Evolutionary conservation across 192 early-diverging fungal species (phyloP), one percentile per base, ranked within the genome.

Genomic region (Rhizoclosmatium globosum): DNA sequence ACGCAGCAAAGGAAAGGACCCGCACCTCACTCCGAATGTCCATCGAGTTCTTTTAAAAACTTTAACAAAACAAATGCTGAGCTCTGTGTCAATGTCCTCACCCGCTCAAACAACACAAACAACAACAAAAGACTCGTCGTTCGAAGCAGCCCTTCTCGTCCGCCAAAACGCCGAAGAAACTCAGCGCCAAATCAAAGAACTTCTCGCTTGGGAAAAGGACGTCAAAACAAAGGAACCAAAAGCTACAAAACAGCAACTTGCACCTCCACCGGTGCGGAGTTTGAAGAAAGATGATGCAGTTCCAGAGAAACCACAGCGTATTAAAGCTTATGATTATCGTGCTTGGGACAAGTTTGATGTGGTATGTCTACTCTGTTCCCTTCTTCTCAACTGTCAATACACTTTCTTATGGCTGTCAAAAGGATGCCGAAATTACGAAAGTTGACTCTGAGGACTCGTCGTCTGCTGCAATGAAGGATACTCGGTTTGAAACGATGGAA

Each of bases 341-440:
- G 64, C 75, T 4, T 87, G 86, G 86, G 86, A 84, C 66, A 79
- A 80, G 73, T 87, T 87, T 67, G 81, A 87, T 53, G 83, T 83
- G 65, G 83, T 84, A 48, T 39, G 74, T 46, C 50, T 31, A 3
- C 46, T 39, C 17, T 65, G 39, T 48, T 17, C 41, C 44, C 19
- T 19, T 44, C 41, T 43, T 0, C 44, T 42, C 7, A 46, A 23
- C 57, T 2, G 38, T 17, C 31, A 59, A 31, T 31, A 31, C 31
- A 46, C 47, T 85, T 2, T 79, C 82, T 64, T 64, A 47, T 11
- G 46, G 46, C 38, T 56, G 17, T 13, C 0, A 4, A 44, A n/a
- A 68, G 67, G 67, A 68, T 11, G 23, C 6, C 67, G 47, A 68
- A 48, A 68, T 48, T 21, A 47, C 11, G 7, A 48, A 68, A 2